A percentile compares a stretch with the other conserved stretches of the same genome.
phyloP scores from a whole-genome alignment of 768 basidiomycete species.

The Leucosporidium creatinivorum region DNA sequence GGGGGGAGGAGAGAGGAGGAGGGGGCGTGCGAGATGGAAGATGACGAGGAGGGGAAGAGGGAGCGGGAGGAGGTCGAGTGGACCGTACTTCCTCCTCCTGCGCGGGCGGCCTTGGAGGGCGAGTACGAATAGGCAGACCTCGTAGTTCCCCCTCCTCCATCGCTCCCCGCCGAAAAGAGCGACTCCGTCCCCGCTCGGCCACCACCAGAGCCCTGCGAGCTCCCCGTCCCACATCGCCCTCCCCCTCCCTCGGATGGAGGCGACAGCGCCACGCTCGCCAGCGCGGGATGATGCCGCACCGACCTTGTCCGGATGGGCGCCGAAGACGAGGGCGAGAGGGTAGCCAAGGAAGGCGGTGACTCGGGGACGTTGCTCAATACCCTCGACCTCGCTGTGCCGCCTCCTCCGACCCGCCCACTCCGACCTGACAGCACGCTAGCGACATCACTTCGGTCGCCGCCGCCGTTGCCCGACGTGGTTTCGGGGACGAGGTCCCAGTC shows the following conservation, averaged over 20 bases:
- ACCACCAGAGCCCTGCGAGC: not conserved
- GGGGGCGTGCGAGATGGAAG: not conserved
- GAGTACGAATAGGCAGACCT: not conserved
- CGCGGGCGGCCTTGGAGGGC: not conserved
- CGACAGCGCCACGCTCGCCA: constrained; percentile 8
- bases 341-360: no score
- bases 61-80: not conserved
- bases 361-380: no score
- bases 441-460: not conserved
- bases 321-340: no score
- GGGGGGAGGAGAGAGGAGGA: constrained; percentile 7
- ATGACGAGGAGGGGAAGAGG: not conserved
- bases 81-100: not conserved
- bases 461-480: no score
- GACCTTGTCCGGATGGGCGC: constrained; percentile 6
- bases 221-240: not conserved
- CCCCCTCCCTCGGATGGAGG: not conserved
- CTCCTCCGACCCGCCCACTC: not conserved
- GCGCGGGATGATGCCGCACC: constrained; percentile 11
- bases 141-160: not conserved
- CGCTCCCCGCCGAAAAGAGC: not conserved
- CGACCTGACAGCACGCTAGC: not conserved
- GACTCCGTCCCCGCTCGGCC: not conserved
- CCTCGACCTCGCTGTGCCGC: not conserved
- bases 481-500: not conserved